Evolutionary conservation across 768 basidiomycete genomes (phyloP), one percentile per base, ranked within the genome.

Genomic region (Lactifluus subvellereus): DNA sequence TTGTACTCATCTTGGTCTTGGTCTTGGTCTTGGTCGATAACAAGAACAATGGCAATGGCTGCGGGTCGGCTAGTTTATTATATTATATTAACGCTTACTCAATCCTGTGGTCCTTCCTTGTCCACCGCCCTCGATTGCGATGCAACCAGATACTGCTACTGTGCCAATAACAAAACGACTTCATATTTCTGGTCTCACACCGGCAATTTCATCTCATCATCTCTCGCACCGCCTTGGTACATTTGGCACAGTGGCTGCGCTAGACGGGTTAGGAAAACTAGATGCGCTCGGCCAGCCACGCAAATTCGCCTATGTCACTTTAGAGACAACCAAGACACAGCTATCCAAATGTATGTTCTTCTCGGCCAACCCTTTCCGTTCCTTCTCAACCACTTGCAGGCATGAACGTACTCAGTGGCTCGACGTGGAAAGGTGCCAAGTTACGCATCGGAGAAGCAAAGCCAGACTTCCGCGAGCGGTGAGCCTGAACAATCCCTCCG

Each of bases 371-470:
- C 22, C n/a, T 48, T 45, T 51, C 14, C 56, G 3, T 57, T 32
- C 43, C 22, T 52, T 38, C 22, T 47, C 38, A 38, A 18, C 43
- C 18, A 47, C 49, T 40, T 56, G 20, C 37, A 91, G 89, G 89
- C 72, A 77, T 89, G 72, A 91, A 84, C 70, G 72, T 84, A 2
- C 79, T 94, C 32, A 91, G 87, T 64, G 91, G 92, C 38, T 84
- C 88, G 6, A 89, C 83, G 0, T 94, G 90, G 89, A 93, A 91
- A 75, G 92, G 92, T n/a, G 76, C 90, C 22, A 92, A 88, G 67
- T 75, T 94, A 37, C 82, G 90, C 18, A 82, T 94, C 40, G 89
- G 89, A 9, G 89, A 92, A 67, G 91, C 91, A n/a, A 88, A 84
- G 65, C 86, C 86, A 1, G 85, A 91, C 71, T 92, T 79, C 68